Evolutionary conservation across 1,284 basidiomycete genomes (phyloP).

Genomic region (Phenoliferia sp.): DNA sequence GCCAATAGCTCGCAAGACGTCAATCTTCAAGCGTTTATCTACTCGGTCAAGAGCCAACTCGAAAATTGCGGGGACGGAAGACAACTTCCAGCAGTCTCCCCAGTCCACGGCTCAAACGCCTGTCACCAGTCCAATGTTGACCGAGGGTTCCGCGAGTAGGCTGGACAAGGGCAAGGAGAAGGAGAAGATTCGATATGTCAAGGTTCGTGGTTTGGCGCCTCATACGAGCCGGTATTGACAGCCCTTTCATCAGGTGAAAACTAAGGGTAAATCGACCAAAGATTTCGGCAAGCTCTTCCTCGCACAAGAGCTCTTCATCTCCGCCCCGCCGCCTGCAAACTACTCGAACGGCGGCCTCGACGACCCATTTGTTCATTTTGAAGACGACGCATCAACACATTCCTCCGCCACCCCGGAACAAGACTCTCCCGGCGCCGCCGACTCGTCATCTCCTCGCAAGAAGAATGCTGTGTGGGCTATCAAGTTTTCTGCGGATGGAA

Average conservation of each 20-base stretch:
- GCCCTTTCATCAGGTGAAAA: slow-evolving; percentile 10
- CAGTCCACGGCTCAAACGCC: not conserved
- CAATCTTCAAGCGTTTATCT: not conserved
- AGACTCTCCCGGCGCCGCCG: not conserved
- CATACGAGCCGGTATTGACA: not conserved
- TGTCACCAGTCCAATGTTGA: not conserved
- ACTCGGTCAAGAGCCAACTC: not conserved
- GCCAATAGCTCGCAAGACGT: not conserved
- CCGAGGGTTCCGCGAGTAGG: not conserved
- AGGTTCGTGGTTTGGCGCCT: not conserved
- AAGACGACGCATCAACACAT: slow-evolving; percentile 4
- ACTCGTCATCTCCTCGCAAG: slow-evolving; percentile 14
- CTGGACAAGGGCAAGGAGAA: slow-evolving; percentile 7
- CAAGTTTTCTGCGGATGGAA: slow-evolving; percentile 41
- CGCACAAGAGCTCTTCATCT: slow-evolving; percentile 38
- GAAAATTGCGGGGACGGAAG: not conserved
- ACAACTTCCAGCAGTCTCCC: too few species aligned
- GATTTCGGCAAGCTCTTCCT: slow-evolving; percentile 39
- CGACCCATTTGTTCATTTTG: not conserved
- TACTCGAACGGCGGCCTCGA: not conserved
- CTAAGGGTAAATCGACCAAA: slow-evolving; percentile 25
- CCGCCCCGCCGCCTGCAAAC: not conserved
- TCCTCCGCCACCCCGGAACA: not conserved
- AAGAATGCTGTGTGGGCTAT: slow-evolving; percentile 40
- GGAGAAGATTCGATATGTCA: slow-evolving; percentile 11